phyloP scores from a whole-genome alignment of 148 eudicot genomes.

The Silene uniflora region DNA sequence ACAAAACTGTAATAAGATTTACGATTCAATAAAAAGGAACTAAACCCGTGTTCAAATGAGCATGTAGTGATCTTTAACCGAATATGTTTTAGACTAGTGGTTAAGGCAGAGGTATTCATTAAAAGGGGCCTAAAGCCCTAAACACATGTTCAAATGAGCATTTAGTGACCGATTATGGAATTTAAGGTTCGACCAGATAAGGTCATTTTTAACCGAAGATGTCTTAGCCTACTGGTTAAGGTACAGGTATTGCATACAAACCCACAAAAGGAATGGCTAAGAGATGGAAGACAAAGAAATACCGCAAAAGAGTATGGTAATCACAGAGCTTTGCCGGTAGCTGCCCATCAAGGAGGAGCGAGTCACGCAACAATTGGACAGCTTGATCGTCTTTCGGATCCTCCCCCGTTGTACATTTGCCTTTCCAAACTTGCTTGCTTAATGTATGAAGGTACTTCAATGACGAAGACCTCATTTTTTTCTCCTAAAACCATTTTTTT shows the following conservation, averaged over 20 bases:
- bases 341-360: constrained; percentile 35
- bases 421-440: constrained; percentile 19
- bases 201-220: too few species aligned
- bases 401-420: constrained; percentile 13
- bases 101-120: too few species aligned
- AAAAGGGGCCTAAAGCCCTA: too few species aligned
- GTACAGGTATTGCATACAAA: too few species aligned
- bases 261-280: too few species aligned
- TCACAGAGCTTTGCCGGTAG: constrained; percentile 32
- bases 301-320: constrained; percentile 51
- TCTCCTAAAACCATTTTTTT: not conserved
- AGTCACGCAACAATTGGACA: constrained; percentile 42
- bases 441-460: constrained; percentile 21
- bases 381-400: constrained; percentile 40
- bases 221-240: too few species aligned
- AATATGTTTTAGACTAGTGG: too few species aligned
- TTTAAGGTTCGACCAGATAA: too few species aligned
- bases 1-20: constrained; percentile 35
- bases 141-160: not conserved
- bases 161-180: not conserved
- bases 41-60: too few species aligned
- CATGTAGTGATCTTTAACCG: too few species aligned
- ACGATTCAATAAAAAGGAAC: not conserved
- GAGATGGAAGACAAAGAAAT: not conserved
- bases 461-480: constrained; percentile 19